Conservation (phyloP, 2,329 filamentous ascomycete genomes). For the Davidsoniella virescens region DNA sequence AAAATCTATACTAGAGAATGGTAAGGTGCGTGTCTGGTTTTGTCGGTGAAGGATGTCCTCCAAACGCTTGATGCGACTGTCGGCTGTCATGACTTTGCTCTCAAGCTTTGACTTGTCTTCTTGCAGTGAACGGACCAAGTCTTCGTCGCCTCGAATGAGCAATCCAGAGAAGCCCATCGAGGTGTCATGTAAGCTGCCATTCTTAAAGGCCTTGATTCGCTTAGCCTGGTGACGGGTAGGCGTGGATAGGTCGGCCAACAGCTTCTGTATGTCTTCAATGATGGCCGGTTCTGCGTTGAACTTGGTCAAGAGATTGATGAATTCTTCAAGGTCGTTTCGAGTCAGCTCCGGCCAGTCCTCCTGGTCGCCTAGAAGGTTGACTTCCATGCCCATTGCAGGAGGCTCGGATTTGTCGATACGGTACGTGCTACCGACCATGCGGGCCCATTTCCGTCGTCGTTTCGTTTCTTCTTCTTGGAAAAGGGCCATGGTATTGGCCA, state of each 20-base stretch:
- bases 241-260: conserved; percentile 61
- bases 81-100: conserved; percentile 61
- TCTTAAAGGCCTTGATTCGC: conserved; percentile 85
- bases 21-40: conserved; percentile 32
- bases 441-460: conserved; percentile 78
- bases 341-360: conserved; percentile 66
- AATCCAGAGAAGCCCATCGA: conserved; percentile 73
- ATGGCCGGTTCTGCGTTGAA: conserved; percentile 50
- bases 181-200: conserved; percentile 87
- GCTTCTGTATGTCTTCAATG: conserved; percentile 55
- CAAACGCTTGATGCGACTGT: conserved; percentile 76
- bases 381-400: conserved; percentile 60
- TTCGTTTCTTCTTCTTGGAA: conserved; percentile 89
- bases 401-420: conserved; percentile 49
- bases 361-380: conserved; percentile 69
- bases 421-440: conserved; percentile 61
- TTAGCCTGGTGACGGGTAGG: conserved; percentile 78
- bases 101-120: conserved; percentile 66
- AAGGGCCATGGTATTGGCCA: conserved; percentile 83
- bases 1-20: conserved; percentile 29
- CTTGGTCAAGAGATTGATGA: conserved; percentile 48
- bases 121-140: conserved; percentile 58
- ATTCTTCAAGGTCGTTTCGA: conserved; percentile 60
- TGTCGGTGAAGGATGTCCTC: conserved; percentile 88
- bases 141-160: conserved; percentile 73